phyloP scores from a whole-genome alignment of 202 grass and related monocot genomes.

The Eragrostis tef region DNA sequence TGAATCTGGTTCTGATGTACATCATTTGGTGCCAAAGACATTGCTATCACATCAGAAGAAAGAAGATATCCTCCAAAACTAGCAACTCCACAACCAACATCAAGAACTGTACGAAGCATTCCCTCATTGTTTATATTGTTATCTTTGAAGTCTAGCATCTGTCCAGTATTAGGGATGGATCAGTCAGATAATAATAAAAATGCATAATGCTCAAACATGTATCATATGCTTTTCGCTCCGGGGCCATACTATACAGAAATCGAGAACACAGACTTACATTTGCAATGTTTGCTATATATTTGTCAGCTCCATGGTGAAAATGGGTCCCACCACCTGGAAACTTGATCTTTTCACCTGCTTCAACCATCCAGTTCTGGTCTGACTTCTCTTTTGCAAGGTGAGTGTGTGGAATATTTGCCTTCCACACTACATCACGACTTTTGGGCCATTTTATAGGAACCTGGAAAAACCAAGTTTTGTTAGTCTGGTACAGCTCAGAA shows the following conservation, averaged over 20 bases:
- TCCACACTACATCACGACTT: conserved; percentile 95
- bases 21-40: conserved; percentile 99
- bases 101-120: conserved; percentile 85
- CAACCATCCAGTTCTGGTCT: conserved; percentile 99
- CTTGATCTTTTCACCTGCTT: conserved; percentile 84
- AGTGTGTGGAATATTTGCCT: conserved; percentile 97
- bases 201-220: conserved; percentile 6
- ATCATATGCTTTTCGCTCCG: background rate
- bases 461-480: conserved; percentile 46
- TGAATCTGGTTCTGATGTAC: conserved; percentile 99
- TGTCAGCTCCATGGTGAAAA: conserved; percentile 98
- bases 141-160: conserved; percentile 96
- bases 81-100: conserved; percentile 97
- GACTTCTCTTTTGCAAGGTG: conserved; percentile 97
- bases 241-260: conserved; percentile 1
- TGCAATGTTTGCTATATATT: conserved; percentile 93
- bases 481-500: conserved; percentile 16
- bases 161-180: conserved; percentile 41
- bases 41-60: conserved; percentile 87
- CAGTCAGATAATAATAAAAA: conserved; percentile 44
- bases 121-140: conserved; percentile 89
- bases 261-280: conserved; percentile 66
- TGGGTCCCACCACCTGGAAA: conserved; percentile 98
- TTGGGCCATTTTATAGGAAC: conserved; percentile 97
- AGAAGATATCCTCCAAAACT: conserved; percentile 98